Conservation (phyloP, 2,329 filamentous ascomycete species). For the Mycosphaerella sp. region DNA sequence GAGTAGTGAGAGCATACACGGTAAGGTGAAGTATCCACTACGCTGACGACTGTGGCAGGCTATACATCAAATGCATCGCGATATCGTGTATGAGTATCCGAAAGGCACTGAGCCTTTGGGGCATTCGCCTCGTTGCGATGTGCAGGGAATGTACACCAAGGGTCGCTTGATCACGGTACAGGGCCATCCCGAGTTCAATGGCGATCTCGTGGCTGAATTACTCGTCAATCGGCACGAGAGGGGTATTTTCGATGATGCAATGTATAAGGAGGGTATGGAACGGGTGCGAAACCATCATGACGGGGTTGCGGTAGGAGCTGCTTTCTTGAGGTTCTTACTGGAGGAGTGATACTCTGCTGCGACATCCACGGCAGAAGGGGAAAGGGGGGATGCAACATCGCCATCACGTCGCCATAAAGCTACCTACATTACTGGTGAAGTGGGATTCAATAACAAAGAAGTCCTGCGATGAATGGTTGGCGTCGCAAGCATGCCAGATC, state of each 20-base stretch:
- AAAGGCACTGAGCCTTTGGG: slow-evolving; percentile 57
- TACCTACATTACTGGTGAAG: no score
- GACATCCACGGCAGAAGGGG: neutral
- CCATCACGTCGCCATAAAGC: neutral
- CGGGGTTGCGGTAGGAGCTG: slow-evolving; percentile 65
- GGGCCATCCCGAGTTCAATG: slow-evolving; percentile 78
- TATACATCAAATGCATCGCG: slow-evolving; percentile 82
- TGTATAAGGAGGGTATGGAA: slow-evolving; percentile 62
- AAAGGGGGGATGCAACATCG: neutral
- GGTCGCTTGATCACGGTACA: slow-evolving; percentile 68
- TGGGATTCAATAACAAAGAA: neutral
- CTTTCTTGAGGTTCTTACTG: slow-evolving; percentile 70
- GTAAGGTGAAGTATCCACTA: neutral
- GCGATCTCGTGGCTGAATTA: slow-evolving; percentile 64
- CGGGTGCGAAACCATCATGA: slow-evolving; percentile 66
- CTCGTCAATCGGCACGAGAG: slow-evolving; percentile 56
- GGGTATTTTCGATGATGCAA: slow-evolving; percentile 64
- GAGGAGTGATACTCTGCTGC: slow-evolving; percentile 40
- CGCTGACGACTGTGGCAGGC: slow-evolving; percentile 39
- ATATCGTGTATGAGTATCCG: slow-evolving; percentile 63
- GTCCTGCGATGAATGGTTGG: neutral
- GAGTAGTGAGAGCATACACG: slow-evolving; percentile 26
- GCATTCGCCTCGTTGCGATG: slow-evolving; percentile 58
- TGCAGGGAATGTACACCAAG: slow-evolving; percentile 74
- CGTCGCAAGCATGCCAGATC: no score